Evolutionary conservation across 352 stramenopile genomes (phyloP).

Genomic region (Globisporangium radiosum): DNA sequence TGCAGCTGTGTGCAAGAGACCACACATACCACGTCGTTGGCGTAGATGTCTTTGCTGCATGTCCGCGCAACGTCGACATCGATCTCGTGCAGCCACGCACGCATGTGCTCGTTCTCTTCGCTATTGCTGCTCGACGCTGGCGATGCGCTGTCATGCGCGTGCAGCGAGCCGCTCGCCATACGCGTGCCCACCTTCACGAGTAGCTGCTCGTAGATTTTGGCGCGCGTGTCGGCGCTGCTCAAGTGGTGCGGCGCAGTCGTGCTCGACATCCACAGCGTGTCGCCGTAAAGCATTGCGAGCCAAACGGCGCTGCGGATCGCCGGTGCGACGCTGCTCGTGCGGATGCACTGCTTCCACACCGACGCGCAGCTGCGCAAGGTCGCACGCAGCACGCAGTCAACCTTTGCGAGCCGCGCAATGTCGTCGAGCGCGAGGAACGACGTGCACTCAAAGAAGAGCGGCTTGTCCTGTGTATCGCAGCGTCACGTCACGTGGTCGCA

Average conservation of each 20-base stretch:
- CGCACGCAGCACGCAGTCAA: constrained; percentile 12
- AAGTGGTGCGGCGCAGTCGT: constrained; percentile 34
- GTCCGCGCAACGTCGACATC: constrained; percentile 76
- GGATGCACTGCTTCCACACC: constrained; percentile 72
- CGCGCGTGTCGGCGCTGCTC: constrained; percentile 23
- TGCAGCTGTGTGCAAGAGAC: not conserved
- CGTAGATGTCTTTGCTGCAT: constrained; percentile 53
- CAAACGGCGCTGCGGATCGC: constrained; percentile 49
- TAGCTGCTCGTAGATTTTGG: constrained; percentile 62
- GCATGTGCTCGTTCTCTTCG: constrained; percentile 45
- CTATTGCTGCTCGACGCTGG: constrained; percentile 8
- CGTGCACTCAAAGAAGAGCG: constrained; percentile 31
- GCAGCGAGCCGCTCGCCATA: constrained; percentile 24
- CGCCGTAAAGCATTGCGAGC: constrained; percentile 59
- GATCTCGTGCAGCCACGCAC: constrained; percentile 74
- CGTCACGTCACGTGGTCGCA: not conserved
- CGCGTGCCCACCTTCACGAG: constrained; percentile 45
- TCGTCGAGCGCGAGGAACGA: constrained; percentile 42
- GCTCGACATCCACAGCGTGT: constrained; percentile 38
- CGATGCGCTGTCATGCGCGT: not conserved
- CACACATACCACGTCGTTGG: constrained; percentile 16
- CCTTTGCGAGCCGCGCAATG: constrained; percentile 31
- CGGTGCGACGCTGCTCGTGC: constrained; percentile 38
- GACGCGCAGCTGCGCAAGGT: constrained; percentile 27
- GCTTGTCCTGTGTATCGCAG: constrained; percentile 16